Percentiles rank a stretch among this genome's conserved stretches.
These are phyloP conservation scores for Incumbomyces lentus DNA, from an alignment of 2,329 filamentous ascomycete genomes.

Conservation along the genomic window DNA sequence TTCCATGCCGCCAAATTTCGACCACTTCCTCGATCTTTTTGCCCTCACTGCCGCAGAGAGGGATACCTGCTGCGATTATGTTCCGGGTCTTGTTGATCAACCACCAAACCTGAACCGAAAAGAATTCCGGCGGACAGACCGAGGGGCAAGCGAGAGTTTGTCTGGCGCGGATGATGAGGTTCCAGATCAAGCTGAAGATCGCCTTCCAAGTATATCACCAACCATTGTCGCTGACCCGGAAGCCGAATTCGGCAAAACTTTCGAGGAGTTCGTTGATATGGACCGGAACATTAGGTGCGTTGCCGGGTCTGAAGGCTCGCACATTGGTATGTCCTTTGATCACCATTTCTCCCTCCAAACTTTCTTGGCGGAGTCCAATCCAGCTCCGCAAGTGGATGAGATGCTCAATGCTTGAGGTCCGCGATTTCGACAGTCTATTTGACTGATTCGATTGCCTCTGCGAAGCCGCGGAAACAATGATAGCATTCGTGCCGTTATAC, in stretches of 20 bases:
- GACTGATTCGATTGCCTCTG: background rate
- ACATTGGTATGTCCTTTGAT: too few species aligned
- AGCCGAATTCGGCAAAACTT: slow-evolving; percentile 2
- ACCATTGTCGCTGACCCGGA: background rate
- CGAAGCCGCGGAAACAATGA: background rate
- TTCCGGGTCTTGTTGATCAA: slow-evolving; percentile 2
- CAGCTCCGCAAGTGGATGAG: too few species aligned
- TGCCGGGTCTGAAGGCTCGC: background rate
- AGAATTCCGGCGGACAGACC: background rate
- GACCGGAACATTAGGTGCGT: background rate
- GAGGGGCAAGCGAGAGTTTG: background rate
- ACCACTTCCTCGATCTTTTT: background rate
- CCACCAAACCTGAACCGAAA: background rate
- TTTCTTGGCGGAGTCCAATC: too few species aligned
- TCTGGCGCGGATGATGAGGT: background rate
- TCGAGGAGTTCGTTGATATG: slow-evolving; percentile 2
- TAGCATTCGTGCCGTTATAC: background rate
- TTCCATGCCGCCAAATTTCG: background rate
- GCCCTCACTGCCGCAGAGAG: slow-evolving; percentile 1
- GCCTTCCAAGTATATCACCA: background rate
- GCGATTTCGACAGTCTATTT: too few species aligned
- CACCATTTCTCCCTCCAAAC: too few species aligned
- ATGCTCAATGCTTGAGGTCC: too few species aligned
- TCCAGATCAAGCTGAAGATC: background rate
- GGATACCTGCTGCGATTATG: slow-evolving; percentile 5